These are phyloP conservation scores for Neolentinus lepideus DNA, from an alignment of 1,284 basidiomycete species.

Conservation along the genomic window DNA sequence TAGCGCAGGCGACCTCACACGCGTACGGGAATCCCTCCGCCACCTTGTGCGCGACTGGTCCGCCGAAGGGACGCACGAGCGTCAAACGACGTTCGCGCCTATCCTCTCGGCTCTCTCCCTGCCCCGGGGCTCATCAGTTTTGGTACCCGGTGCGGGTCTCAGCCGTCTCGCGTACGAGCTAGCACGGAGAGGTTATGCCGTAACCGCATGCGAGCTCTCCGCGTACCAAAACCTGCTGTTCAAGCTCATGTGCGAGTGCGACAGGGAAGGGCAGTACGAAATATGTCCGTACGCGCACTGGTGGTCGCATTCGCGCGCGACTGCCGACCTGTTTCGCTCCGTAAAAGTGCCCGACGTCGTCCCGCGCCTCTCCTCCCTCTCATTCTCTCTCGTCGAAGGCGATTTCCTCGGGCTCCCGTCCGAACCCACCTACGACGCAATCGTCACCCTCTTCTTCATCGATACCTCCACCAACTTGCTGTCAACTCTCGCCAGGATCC, in stretches of 20 bases:
- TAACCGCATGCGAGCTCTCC: conserved; percentile 54
- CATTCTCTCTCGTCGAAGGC: conserved; percentile 35
- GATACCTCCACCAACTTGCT: conserved; percentile 58
- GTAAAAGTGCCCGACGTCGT: conserved; percentile 53
- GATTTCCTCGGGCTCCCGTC: conserved; percentile 43
- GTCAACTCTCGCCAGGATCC: conserved; percentile 44
- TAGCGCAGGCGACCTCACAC: conserved; percentile 28
- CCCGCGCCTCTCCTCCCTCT: conserved; percentile 31
- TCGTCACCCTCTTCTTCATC: conserved; percentile 66
- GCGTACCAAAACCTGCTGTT: conserved; percentile 58
- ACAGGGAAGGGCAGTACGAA: conserved; percentile 37
- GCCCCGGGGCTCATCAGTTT: conserved; percentile 31
- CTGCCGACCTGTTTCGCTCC: conserved; percentile 39
- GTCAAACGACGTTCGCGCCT: conserved; percentile 44
- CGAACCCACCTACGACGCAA: conserved; percentile 39
- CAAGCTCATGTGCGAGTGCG: conserved; percentile 40
- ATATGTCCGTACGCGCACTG: conserved; percentile 56
- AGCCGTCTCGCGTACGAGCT: conserved; percentile 63
- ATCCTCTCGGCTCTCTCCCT: conserved; percentile 38
- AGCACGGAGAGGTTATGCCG: conserved; percentile 45
- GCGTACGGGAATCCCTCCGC: conserved; percentile 50
- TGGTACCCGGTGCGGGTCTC: conserved; percentile 59
- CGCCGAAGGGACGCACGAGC: conserved; percentile 41
- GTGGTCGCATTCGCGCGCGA: conserved; percentile 61
- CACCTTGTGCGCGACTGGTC: conserved; percentile 69